Conservation (phyloP, 148 eudicot species). For the Cornus suecica region DNA sequence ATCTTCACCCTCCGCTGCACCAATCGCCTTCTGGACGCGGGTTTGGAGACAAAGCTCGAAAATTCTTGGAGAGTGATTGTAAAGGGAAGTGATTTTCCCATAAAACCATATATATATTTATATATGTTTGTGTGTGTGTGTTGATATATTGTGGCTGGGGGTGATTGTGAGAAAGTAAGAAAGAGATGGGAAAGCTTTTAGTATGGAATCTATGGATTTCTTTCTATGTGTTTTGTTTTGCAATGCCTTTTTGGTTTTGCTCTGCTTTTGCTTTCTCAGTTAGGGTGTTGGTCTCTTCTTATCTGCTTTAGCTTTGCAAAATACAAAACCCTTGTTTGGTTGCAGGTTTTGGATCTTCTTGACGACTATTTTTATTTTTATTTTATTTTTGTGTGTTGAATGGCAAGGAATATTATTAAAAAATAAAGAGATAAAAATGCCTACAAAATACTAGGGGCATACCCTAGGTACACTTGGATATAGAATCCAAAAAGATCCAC, state of each 20-base stretch:
- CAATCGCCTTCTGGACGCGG: conserved; percentile 13
- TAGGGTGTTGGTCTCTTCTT: background rate
- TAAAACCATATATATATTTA: conserved; percentile 1
- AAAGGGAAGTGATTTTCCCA: conserved; percentile 50
- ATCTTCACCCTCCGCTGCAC: conserved; percentile 20
- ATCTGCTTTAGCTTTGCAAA: background rate
- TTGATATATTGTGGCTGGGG: background rate
- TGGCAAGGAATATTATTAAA: too few species aligned
- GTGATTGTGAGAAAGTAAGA: background rate
- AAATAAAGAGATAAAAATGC: too few species aligned
- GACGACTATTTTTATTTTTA: too few species aligned
- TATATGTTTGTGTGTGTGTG: background rate
- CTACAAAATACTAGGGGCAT: too few species aligned
- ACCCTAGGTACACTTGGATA: too few species aligned
- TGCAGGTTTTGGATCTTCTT: too few species aligned
- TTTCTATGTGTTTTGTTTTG: background rate
- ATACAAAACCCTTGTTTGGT: background rate
- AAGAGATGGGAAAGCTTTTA: background rate
- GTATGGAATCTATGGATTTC: too few species aligned
- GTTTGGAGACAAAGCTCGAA: conserved; percentile 31
- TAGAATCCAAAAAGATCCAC: too few species aligned
- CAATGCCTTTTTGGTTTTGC: too few species aligned
- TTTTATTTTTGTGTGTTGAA: too few species aligned
- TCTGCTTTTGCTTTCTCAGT: background rate
- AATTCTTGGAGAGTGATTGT: conserved; percentile 27